These are phyloP conservation scores for Alternaria burnsii DNA, from an alignment of 2,329 filamentous ascomycete species.

Conservation along the genomic window DNA sequence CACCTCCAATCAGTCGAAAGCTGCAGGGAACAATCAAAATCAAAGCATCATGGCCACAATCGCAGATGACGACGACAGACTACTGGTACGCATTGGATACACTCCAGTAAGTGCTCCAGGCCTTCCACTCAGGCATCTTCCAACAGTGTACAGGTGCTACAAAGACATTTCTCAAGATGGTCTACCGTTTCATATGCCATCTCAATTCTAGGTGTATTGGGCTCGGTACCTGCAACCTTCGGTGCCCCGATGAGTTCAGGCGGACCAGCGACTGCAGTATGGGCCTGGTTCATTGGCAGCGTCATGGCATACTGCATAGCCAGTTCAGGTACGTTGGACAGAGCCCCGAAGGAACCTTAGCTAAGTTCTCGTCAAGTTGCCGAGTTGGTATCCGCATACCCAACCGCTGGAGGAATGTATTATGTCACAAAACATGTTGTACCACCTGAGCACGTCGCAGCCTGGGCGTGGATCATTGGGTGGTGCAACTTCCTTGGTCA, in stretches of 20 bases:
- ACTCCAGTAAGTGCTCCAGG: constrained; percentile 60
- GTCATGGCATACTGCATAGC: constrained; percentile 71
- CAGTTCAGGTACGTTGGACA: constrained; percentile 58
- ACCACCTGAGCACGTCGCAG: constrained; percentile 66
- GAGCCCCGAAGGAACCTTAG: neutral
- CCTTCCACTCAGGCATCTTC: constrained; percentile 4
- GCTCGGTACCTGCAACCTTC: constrained; percentile 72
- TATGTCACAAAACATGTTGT: constrained; percentile 73
- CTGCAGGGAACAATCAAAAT: constrained; percentile 23
- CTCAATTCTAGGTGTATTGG: constrained; percentile 70
- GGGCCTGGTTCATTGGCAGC: constrained; percentile 71
- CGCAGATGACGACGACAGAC: constrained; percentile 66
- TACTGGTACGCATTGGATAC: constrained; percentile 69
- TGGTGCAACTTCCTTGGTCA: constrained; percentile 73
- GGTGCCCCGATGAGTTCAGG: constrained; percentile 66
- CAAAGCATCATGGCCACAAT: constrained; percentile 58
- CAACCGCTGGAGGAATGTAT: constrained; percentile 73
- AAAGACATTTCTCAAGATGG: constrained; percentile 71
- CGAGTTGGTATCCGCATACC: constrained; percentile 71
- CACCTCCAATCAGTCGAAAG: constrained; percentile 35
- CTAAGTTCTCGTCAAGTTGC: constrained; percentile 57
- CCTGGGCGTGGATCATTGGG: constrained; percentile 72
- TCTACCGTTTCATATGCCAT: constrained; percentile 73
- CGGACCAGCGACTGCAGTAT: constrained; percentile 70
- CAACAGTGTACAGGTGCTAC: constrained; percentile 61